Evolutionary conservation across 1,284 basidiomycete genomes (phyloP).

Genomic region (Macrocystidia cucumis): DNA sequence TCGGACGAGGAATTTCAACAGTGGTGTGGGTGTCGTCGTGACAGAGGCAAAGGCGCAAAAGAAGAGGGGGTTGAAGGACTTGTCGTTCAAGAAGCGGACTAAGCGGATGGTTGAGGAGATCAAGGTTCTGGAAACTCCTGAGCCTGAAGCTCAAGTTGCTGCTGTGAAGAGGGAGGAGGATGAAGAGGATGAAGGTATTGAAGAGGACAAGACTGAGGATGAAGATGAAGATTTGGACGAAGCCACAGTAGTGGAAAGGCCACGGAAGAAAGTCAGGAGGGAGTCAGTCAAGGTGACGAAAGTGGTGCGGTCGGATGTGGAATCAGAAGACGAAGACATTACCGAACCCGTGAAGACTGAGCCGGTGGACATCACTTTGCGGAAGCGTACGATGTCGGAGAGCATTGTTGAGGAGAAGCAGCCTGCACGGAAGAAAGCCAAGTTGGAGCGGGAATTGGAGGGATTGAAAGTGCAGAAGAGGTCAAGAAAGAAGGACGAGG

Average conservation of each 20-base stretch:
- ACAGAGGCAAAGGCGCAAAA: conserved; percentile 26
- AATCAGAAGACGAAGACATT: conserved; percentile 32
- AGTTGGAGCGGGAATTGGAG: conserved; percentile 17
- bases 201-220: conserved; percentile 21
- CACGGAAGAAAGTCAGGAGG: conserved; percentile 28
- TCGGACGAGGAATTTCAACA: conserved; percentile 26
- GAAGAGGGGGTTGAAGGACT: conserved; percentile 42
- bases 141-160: conserved; percentile 35
- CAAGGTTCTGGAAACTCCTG: conserved; percentile 24
- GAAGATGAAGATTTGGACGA: conserved; percentile 28
- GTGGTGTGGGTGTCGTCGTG: conserved; percentile 14
- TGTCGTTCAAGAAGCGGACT: conserved; percentile 63
- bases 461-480: conserved; percentile 25
- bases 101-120: conserved; percentile 33
- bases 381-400: conserved; percentile 24
- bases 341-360: conserved; percentile 21
- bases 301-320: conserved; percentile 27
- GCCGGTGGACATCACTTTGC: conserved; percentile 16
- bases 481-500: conserved; percentile 27
- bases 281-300: conserved; percentile 21
- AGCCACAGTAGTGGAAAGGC: conserved; percentile 15
- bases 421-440: conserved; percentile 32
- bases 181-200: conserved; percentile 26
- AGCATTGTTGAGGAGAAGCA: conserved; percentile 31
- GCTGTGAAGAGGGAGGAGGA: conserved; percentile 18